Base-by-base conservation (phyloP, 1,284 basidiomycete genomes). In the Moesziomyces antarcticus region DNA sequence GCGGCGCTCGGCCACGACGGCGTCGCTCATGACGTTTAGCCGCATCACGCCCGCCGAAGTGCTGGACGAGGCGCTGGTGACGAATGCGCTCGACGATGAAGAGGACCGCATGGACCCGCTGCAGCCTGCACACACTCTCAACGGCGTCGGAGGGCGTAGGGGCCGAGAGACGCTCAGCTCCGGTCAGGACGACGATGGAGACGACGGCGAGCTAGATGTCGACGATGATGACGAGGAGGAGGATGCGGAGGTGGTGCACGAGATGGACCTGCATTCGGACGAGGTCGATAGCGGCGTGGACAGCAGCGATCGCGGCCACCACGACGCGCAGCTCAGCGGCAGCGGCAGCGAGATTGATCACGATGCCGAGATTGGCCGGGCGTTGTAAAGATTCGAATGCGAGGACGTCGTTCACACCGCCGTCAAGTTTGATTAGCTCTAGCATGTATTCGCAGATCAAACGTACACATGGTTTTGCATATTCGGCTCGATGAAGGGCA, bases 61-160 rank as follows among this genome's bases (percentile, higher is more conserved):
- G 46, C 37, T 77, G 27, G 74, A 77, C 37, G 75, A 73, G 35
- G 73, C 72, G 8, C 53, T 77, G 3, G 56, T 74, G n/a, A 54
- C 57, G 3, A 61, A 65, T 41, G 56, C 55, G 21, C 51, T 66
- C 20, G 74, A 76, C n/a, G 74, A 73, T 33, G 70, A 76, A 24
- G 74, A 76, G 37, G 69, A 64, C 24, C 64, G 65, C 5, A 54
- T 58, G 44, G 69, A 69, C 24, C 50, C 21, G 6, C 24, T 59
- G 48, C 59, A 56, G 37, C 56, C 46, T 3, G 65, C 52, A 10
- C 49, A 67, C 33, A 56, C 51, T 2, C 51, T 73, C 27, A 52
- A 60, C 7, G 55, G 50, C 25, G 44, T 69, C 6, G 46, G 30
- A 14, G 56, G 16, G 14, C 40, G 42, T 22, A 44, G 43, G 43